phyloP scores from a whole-genome alignment of 2,329 filamentous ascomycete species.

The Chaetomium globosum region DNA sequence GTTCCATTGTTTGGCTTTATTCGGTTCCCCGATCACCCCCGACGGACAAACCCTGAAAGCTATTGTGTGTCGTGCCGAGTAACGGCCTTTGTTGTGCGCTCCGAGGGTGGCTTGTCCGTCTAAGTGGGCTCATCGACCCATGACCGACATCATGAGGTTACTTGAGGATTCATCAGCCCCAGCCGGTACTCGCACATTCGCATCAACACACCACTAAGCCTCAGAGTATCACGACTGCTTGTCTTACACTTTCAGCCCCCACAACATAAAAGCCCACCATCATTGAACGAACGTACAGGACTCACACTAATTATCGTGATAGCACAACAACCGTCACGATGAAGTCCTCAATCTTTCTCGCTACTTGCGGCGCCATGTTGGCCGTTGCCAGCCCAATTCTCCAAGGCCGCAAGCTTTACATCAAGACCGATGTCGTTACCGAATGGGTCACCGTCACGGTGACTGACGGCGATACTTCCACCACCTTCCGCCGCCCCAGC shows the following conservation, averaged over 20 bases:
- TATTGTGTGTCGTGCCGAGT: conserved; percentile 9
- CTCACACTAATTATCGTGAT: conserved; percentile 8
- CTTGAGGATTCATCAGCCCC: neutral
- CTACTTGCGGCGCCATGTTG: conserved; percentile 51
- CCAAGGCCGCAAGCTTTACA: conserved; percentile 43
- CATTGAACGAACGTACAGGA: neutral
- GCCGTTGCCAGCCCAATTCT: conserved; percentile 50
- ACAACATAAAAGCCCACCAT: neutral
- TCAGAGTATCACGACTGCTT: neutral
- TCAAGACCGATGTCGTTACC: conserved; percentile 48
- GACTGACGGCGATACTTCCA: conserved; percentile 29
- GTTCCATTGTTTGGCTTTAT: conserved; percentile 14
- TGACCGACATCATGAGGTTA: conserved; percentile 16
- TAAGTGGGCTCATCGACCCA: neutral
- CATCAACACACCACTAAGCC: neutral
- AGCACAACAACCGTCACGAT: conserved; percentile 44
- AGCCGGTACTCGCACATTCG: neutral
- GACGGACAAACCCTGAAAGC: neutral
- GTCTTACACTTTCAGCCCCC: neutral
- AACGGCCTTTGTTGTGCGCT: conserved; percentile 24
- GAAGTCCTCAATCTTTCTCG: conserved; percentile 54
- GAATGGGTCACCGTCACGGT: conserved; percentile 53
- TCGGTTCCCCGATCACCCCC: neutral
- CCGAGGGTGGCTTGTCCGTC: neutral
- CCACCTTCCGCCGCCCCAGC: conserved; percentile 28